phyloP scores from a whole-genome alignment of 2,329 filamentous ascomycete species.

The Pseudofabraea citricarpa region DNA sequence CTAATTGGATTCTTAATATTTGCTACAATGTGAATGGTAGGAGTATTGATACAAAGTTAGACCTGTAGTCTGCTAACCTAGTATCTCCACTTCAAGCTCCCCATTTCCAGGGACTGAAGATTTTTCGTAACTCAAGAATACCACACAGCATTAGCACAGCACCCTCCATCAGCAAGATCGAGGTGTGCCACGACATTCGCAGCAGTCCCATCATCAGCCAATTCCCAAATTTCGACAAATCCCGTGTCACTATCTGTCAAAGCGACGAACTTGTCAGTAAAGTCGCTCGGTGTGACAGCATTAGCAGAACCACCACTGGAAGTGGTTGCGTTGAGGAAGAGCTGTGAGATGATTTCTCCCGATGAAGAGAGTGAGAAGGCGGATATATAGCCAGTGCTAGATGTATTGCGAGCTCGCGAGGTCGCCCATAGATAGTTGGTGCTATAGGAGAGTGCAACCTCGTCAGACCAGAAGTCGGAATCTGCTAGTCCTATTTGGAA shows the following conservation, averaged over 20 bases:
- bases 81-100: no score
- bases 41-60: no score
- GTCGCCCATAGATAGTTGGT: constrained; percentile 26
- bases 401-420: constrained; percentile 12
- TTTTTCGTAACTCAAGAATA: constrained; percentile 5
- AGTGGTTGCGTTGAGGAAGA: constrained; percentile 9
- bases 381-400: constrained; percentile 13
- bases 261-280: constrained; percentile 12
- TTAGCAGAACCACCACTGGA: constrained; percentile 10
- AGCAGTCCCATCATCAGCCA: constrained; percentile 3
- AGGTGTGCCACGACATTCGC: constrained; percentile 10
- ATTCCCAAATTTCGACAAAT: constrained; percentile 14
- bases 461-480: constrained; percentile 28
- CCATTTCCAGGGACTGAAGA: no score
- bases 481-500: not conserved
- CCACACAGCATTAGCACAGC: constrained; percentile 15
- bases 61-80: no score
- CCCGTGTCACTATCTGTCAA: constrained; percentile 11
- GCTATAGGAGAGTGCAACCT: constrained; percentile 25
- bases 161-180: constrained; percentile 10
- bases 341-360: constrained; percentile 7
- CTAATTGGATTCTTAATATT: no score
- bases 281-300: constrained; percentile 6
- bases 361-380: constrained; percentile 5
- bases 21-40: no score